Evolutionary conservation across 768 basidiomycete species (phyloP), one percentile per base, ranked within the genome.

Genomic region (Kockovaella imperatae): DNA sequence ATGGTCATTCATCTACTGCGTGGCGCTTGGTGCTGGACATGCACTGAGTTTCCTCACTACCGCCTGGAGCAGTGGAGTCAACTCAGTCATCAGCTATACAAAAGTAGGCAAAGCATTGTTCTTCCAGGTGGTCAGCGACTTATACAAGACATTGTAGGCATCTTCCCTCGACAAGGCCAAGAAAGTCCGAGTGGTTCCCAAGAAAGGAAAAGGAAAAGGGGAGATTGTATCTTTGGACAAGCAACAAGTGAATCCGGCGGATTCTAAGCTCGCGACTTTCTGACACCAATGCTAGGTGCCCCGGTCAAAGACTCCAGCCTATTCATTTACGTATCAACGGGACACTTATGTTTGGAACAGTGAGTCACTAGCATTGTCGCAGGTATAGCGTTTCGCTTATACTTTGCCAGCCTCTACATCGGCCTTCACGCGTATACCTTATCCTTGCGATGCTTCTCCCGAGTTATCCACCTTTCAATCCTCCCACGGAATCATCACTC

Each of bases 1-100:
- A 69, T 97, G 91, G 91, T 93, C 95, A 0, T 99, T 97, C 68
- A 79, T 97, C 18, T 86, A 85, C 30, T 89, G 85, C 56, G 83
- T 91, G 13, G 73, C 81, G 3, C 78, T 99, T 6, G 86, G 86
- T 18, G 83, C 80, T 5, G 81, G 84, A 2, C 95, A 97, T 69
- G 88, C 89, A 3, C 77, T 99, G 48, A 89, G 86, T 63, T 99
- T 90, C 72, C 75, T 99, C 36, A 76, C 84, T 11, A 99, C 93
- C 0, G 79, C 79, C 57, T 99, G 95, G 95, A 89, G 80, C 64
- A 77, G 83, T 10, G 79, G 74, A 23, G 85, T 86, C 44, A 79
- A 80, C 44, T 83, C 87, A 28, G 81, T 79, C 77, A 77, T 93
- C 51, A 89, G 86, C 11, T 87, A 87, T 0, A 76, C 77, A 50